These are phyloP conservation scores for Trichoderma aggressivum DNA, from an alignment of 2,329 filamentous ascomycete genomes.

Conservation along the genomic window DNA sequence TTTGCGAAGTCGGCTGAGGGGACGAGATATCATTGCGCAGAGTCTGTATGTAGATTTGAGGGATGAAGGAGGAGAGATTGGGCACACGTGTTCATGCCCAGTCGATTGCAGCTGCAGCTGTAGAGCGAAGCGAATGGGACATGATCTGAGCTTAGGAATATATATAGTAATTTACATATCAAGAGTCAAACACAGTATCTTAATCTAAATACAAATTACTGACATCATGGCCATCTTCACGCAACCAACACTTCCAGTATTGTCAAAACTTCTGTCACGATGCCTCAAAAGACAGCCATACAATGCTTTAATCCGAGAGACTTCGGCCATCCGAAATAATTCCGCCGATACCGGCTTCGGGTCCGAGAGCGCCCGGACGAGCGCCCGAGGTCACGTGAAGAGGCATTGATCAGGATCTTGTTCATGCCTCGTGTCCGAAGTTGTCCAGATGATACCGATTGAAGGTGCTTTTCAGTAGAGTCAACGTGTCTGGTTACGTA, in stretches of 20 bases:
- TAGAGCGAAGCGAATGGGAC: background rate
- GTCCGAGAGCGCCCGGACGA: background rate
- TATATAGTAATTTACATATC: background rate
- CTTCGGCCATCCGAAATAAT: constrained; percentile 10
- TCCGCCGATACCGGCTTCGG: background rate
- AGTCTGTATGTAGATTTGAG: background rate
- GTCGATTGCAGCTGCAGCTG: background rate
- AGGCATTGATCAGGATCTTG: background rate
- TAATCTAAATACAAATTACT: background rate
- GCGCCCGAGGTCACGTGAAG: background rate
- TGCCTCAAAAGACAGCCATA: background rate
- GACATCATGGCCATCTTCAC: background rate
- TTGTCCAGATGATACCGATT: background rate
- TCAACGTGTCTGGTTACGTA: background rate
- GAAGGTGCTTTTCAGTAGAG: background rate
- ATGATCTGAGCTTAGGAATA: background rate
- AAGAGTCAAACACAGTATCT: background rate
- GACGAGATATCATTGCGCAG: background rate
- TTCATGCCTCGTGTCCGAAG: background rate
- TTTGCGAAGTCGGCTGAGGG: background rate
- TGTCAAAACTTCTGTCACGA: background rate
- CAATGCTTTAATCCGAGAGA: background rate
- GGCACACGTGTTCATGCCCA: background rate
- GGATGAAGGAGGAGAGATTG: background rate
- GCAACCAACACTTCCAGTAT: background rate